Percentiles rank a stretch among this genome's conserved stretches.
Conservation (phyloP, 768 basidiomycete genomes). For the Hysterangium stoloniferum region DNA sequence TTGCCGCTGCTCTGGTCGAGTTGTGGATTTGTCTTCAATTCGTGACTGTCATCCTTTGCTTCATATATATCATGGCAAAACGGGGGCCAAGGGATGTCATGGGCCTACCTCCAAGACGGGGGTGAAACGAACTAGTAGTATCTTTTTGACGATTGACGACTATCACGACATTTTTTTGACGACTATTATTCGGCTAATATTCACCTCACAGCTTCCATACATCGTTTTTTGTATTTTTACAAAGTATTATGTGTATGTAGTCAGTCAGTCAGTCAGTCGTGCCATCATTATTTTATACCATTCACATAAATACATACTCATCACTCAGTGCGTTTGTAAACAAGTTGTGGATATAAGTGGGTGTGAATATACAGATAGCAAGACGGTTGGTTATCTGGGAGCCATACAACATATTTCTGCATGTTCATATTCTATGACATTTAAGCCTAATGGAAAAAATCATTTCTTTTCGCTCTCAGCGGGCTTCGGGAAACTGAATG, state of each 20-base stretch:
- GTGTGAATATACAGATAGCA: too few relatives aligned
- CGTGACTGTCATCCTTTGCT: conserved; percentile 61
- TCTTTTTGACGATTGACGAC: not conserved
- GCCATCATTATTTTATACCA: not conserved
- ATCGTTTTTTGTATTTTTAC: too few relatives aligned
- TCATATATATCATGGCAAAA: conserved; percentile 74
- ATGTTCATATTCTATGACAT: too few relatives aligned
- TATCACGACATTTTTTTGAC: not conserved
- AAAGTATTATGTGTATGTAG: not conserved
- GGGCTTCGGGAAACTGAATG: not conserved
- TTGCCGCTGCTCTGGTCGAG: conserved; percentile 49
- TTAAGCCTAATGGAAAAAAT: not conserved
- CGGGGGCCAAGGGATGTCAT: conserved; percentile 62
- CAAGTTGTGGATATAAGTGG: too few relatives aligned
- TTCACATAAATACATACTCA: not conserved
- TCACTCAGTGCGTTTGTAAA: not conserved
- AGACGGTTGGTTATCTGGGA: not conserved
- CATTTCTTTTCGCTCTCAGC: not conserved
- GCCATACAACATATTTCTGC: not conserved
- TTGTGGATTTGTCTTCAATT: conserved; percentile 86
- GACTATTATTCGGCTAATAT: not conserved
- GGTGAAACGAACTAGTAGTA: not conserved
- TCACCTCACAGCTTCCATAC: too few relatives aligned
- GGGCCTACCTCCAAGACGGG: conserved; percentile 7
- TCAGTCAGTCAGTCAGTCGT: not conserved